These are phyloP conservation scores for Malassezia vespertilionis DNA, from an alignment of 1,284 basidiomycete genomes.

Conservation along the genomic window DNA sequence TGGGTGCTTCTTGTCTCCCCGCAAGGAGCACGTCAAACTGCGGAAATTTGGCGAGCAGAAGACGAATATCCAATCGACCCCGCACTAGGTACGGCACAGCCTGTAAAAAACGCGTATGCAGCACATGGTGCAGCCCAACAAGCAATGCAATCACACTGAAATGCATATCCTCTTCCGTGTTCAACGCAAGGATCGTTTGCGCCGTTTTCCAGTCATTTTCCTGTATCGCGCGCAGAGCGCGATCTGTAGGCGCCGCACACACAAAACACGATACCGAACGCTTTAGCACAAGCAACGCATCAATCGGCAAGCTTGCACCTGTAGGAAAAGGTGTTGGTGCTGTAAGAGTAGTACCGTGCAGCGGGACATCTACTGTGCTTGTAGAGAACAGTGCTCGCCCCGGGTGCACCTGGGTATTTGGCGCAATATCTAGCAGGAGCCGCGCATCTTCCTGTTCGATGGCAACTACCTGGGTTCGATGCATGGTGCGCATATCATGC, in stretches of 20 bases:
- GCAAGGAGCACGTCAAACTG: not conserved
- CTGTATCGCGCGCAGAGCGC: not conserved
- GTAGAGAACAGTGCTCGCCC: too few relatives aligned
- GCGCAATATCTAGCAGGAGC: conserved; percentile 16
- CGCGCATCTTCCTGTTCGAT: conserved; percentile 26
- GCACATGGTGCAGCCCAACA: conserved; percentile 22
- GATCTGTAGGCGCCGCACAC: not conserved
- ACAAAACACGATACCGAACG: not conserved
- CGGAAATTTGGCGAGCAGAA: conserved; percentile 20
- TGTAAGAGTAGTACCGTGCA: too few relatives aligned
- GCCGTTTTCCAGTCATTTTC: not conserved
- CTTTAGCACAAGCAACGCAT: conserved; percentile 1
- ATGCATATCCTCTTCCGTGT: not conserved
- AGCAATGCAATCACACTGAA: not conserved
- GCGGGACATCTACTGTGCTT: too few relatives aligned
- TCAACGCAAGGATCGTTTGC: not conserved
- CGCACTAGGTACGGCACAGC: conserved; percentile 16
- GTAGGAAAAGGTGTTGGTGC: too few relatives aligned
- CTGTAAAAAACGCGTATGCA: conserved; percentile 19
- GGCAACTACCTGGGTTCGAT: conserved; percentile 21
- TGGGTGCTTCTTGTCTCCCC: not conserved
- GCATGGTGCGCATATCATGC: conserved; percentile 22
- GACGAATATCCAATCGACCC: conserved; percentile 20
- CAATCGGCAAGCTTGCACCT: not conserved
- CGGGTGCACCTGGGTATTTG: not conserved